Evolutionary conservation across 2,329 filamentous ascomycete species (phyloP), one percentile per base, ranked within the genome.

Genomic region (Alternaria metachromatica): DNA sequence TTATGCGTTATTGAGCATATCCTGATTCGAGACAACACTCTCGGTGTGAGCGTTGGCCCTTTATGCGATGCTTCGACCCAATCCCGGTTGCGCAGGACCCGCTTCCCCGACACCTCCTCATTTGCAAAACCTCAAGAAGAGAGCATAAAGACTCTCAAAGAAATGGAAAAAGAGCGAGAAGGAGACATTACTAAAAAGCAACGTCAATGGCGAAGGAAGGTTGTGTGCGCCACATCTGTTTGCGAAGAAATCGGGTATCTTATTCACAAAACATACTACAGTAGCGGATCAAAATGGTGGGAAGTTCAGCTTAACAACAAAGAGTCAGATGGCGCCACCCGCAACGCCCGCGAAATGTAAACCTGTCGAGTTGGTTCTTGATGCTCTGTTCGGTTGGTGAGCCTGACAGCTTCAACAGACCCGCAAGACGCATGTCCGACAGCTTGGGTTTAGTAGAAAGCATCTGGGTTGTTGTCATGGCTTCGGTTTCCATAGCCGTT

Each of bases 401-500:
- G 51, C 51, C 30, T 41, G 45, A 23, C 12, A 18, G 18, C 51
- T 26, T 26, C n/a, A 33, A 33, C 18, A 43, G 11, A 23, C 26
- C 45, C 49, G n/a, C 6, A 6, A 21, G 30, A n/a, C n/a, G 21
- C 4, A 48, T 46, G 25, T 25, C 6, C 20, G 12, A 60, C 13
- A 44, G 21, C 23, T 8, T 25, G 28, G 18, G 33, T 25, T 45
- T 63, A 79, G 58, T 79, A 79, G 63, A 76, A 79, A 12, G 74
- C 73, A 50, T 78, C 72, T 10, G 77, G 75, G 30, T 76, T 75
- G 54, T 74, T 74, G 56, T 77, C 75, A 45, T 78, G 66, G 44
- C 72, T 71, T n/a, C 73, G 68, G 45, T 72, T 70, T 15, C 73
- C 74, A 54, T 75, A 72, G 41, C 61, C 70, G 55, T 69, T 60